Percentiles rank a stretch among this genome's conserved stretches.
phyloP scores from a whole-genome alignment of 768 basidiomycete species.

The Leccinum uliginosum region DNA sequence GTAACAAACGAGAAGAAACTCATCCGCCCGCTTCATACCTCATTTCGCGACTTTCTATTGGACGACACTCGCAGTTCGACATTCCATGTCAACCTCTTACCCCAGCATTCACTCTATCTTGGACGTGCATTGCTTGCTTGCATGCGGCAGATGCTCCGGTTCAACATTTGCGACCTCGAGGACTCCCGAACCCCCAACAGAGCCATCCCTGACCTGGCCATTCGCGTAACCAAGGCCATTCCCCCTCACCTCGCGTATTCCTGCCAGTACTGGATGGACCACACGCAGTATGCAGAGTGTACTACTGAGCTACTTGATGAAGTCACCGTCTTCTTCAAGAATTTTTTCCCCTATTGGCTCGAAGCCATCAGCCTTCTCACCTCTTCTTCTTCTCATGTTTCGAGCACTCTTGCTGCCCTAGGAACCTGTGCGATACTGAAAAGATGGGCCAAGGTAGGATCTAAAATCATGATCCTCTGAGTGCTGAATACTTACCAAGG shows the following conservation, averaged over 20 bases:
- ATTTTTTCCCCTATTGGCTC: conserved; percentile 35
- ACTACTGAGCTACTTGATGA: conserved; percentile 13
- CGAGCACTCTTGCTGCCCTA: conserved; percentile 7
- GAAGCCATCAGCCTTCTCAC: conserved; percentile 31
- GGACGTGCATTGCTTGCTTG: conserved; percentile 25
- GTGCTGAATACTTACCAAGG: not conserved
- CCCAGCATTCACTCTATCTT: conserved; percentile 16
- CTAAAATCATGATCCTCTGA: not conserved
- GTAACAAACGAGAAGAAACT: conserved; percentile 11
- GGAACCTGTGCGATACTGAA: conserved; percentile 6
- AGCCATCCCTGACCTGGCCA: conserved; percentile 18
- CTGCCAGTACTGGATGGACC: conserved; percentile 36
- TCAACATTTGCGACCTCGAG: conserved; percentile 38
- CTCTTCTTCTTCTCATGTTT: not conserved
- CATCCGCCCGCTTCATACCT: conserved; percentile 31
- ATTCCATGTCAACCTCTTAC: conserved; percentile 18
- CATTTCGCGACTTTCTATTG: conserved; percentile 33
- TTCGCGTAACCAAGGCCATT: conserved; percentile 22
- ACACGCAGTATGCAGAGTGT: conserved; percentile 14
- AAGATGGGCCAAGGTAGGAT: conserved; percentile 18
- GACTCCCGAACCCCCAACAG: conserved; percentile 31
- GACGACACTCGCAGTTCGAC: conserved; percentile 18
- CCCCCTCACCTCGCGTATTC: conserved; percentile 32
- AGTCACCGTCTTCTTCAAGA: conserved; percentile 19
- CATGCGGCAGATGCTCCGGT: conserved; percentile 32